These are phyloP conservation scores for Claviceps humidiphila DNA, from an alignment of 2,329 filamentous ascomycete genomes.

Conservation along the genomic window DNA sequence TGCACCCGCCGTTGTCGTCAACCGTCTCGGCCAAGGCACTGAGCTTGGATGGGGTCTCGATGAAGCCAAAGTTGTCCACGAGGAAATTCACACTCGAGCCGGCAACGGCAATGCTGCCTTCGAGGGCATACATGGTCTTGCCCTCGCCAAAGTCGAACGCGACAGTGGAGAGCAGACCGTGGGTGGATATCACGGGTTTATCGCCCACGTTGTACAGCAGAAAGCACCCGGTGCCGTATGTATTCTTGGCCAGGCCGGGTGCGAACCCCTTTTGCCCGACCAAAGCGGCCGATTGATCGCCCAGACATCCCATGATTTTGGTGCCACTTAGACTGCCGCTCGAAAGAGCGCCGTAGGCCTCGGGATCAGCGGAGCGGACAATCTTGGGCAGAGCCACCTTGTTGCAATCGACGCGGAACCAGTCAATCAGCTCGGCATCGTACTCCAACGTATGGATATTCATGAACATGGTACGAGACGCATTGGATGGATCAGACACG, in stretches of 20 bases:
- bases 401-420: slow-evolving; percentile 57
- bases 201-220: slow-evolving; percentile 70
- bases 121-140: slow-evolving; percentile 60
- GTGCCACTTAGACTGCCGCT: slow-evolving; percentile 50
- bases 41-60: slow-evolving; percentile 32
- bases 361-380: slow-evolving; percentile 56
- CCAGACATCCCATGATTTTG: slow-evolving; percentile 63
- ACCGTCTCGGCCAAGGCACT: slow-evolving; percentile 34
- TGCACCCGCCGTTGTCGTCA: slow-evolving; percentile 59
- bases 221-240: slow-evolving; percentile 78
- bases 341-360: slow-evolving; percentile 53
- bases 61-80: slow-evolving; percentile 43
- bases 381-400: slow-evolving; percentile 67
- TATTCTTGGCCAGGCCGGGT: slow-evolving; percentile 69
- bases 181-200: slow-evolving; percentile 64
- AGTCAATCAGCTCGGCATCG: slow-evolving; percentile 57
- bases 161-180: slow-evolving; percentile 65
- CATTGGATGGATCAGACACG: slow-evolving; percentile 70
- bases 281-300: slow-evolving; percentile 69
- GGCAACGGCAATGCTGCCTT: slow-evolving; percentile 65
- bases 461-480: slow-evolving; percentile 82
- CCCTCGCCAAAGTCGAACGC: slow-evolving; percentile 60
- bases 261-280: slow-evolving; percentile 70
- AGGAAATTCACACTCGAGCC: slow-evolving; percentile 63
- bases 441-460: slow-evolving; percentile 65